Base-by-base conservation (phyloP, 192 early-diverging fungal species). In the Tieghemiomyces parasiticus region DNA sequence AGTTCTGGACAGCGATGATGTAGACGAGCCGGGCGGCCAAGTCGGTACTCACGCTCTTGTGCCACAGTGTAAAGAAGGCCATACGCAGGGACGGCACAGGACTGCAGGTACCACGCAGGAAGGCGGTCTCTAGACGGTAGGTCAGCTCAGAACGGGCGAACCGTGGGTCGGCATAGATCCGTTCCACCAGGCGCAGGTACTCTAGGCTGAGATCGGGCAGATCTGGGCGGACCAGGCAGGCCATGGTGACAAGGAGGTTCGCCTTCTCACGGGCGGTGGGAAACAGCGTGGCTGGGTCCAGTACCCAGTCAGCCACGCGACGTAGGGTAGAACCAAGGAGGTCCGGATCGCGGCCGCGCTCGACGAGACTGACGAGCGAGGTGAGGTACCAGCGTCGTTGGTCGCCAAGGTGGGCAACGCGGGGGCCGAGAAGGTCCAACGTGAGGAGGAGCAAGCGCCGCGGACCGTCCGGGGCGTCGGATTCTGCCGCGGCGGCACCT, bases 181-280 rank as follows among this genome's bases (percentile, higher is more conserved):
- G 78, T 8, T 89, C 83, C 1, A 99, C 91, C n/a, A 99, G 80
- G 14, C 84, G 68, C 55, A 99, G 75, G 62, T 91, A 97, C 48
- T 86, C 81, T 61, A 93, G 86, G 29, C 82, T 76, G 2, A 99
- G 70, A 32, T 71, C 67, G 22, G 78, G 69, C 51, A 88, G 84
- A 3, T 77, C 78, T 2, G 81, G 74, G 20, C 69, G 76, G 67
- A 94, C 90, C 52, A 92, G 78, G 24, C 78, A 71, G 83, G 97
- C 86, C 89, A 99, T 88, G 61, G 86, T 88, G 19, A 87, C 78
- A 70, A 94, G 75, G n/a, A 99, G 72, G 58, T 84, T 87, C 6
- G 93, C 86, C 68, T 98, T 97, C 61, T 99, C 97, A 69, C 93
- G 95, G 60, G 90, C 79, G 4, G 97, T 96, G 1, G 97, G 97